These are phyloP conservation scores for Sistotremastrum niveocremeum DNA, from an alignment of 768 basidiomycete genomes.

Conservation along the genomic window DNA sequence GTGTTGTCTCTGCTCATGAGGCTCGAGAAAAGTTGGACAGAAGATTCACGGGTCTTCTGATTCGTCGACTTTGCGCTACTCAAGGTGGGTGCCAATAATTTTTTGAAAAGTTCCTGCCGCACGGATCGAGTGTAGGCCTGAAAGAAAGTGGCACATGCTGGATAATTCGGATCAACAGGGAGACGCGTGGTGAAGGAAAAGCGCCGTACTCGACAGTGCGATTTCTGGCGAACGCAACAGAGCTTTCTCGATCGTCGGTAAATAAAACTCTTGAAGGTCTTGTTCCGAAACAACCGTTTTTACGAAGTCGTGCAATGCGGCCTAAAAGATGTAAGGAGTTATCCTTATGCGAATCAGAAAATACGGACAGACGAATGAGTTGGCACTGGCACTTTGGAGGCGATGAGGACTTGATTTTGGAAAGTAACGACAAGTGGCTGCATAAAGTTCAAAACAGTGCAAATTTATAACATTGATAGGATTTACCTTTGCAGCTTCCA, in stretches of 20 bases:
- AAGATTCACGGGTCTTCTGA: slow-evolving; percentile 37
- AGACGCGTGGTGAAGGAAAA: slow-evolving; percentile 1
- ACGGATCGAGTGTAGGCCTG: slow-evolving; percentile 37
- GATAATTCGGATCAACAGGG: slow-evolving; percentile 22
- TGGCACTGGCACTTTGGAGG: slow-evolving; percentile 51
- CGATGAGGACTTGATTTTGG: slow-evolving; percentile 50
- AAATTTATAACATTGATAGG: slow-evolving; percentile 27
- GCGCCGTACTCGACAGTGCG: slow-evolving; percentile 43
- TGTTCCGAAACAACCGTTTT: slow-evolving; percentile 28
- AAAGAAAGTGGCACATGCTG: slow-evolving; percentile 39
- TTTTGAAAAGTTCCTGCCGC: slow-evolving; percentile 32
- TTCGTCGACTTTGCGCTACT: slow-evolving; percentile 69
- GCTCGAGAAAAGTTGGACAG: slow-evolving; percentile 42
- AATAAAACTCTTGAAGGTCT: too few species aligned
- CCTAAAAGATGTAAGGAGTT: slow-evolving; percentile 17
- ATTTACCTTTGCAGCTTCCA: slow-evolving; percentile 26
- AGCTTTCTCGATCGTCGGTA: slow-evolving; percentile 64
- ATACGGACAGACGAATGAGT: slow-evolving; percentile 42
- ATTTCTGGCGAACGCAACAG: slow-evolving; percentile 72
- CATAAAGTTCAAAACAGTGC: background rate
- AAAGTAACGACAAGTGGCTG: background rate
- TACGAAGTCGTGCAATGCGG: slow-evolving; percentile 41
- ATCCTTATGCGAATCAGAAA: background rate
- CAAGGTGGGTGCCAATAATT: slow-evolving; percentile 43
- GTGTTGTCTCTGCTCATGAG: slow-evolving; percentile 23